Percentiles rank a stretch among this genome's conserved stretches.
phyloP scores from a whole-genome alignment of 352 stramenopile species.

The Pythium scleroteichum region DNA sequence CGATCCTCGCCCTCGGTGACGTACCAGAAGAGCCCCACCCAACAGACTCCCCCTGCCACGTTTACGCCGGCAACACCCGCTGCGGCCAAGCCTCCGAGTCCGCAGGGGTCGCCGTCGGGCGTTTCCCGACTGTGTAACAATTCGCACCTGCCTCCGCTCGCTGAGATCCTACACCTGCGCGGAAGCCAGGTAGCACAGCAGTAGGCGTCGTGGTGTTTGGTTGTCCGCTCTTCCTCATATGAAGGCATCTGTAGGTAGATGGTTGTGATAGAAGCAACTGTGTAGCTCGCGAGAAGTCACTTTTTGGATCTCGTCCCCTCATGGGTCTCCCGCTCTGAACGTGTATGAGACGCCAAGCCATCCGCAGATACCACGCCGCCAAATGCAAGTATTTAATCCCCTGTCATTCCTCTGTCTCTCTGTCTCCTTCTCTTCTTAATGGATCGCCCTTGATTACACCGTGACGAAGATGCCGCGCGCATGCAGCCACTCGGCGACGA shows the following conservation, averaged over 20 bases:
- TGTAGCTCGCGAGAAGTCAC: slow-evolving; percentile 10
- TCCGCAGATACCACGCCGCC: background rate
- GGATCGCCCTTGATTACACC: slow-evolving; percentile 15
- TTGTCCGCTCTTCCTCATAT: slow-evolving; percentile 3
- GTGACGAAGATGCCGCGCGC: slow-evolving; percentile 29
- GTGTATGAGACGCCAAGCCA: background rate
- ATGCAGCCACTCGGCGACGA: slow-evolving; percentile 40
- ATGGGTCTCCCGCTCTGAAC: background rate
- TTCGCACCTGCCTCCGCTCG: slow-evolving; percentile 61
- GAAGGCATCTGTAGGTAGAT: slow-evolving; percentile 24
- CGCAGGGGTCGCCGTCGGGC: slow-evolving; percentile 12
- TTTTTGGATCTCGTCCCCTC: slow-evolving; percentile 3
- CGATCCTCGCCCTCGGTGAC: slow-evolving; percentile 3
- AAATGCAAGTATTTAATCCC: slow-evolving; percentile 28
- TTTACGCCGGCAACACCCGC: slow-evolving; percentile 1
- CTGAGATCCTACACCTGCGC: slow-evolving; percentile 73
- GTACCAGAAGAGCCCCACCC: background rate
- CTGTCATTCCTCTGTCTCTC: background rate
- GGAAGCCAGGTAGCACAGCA: slow-evolving; percentile 36
- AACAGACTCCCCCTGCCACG: slow-evolving; percentile 2
- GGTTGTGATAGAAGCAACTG: slow-evolving; percentile 32
- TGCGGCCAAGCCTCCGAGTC: slow-evolving; percentile 16
- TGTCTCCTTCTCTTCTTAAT: background rate
- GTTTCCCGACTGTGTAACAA: slow-evolving; percentile 41
- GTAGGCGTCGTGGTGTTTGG: slow-evolving; percentile 14